These are phyloP conservation scores for Enterospora canceri DNA, from an alignment of 371 early-diverging fungal species.

Conservation along the genomic window DNA sequence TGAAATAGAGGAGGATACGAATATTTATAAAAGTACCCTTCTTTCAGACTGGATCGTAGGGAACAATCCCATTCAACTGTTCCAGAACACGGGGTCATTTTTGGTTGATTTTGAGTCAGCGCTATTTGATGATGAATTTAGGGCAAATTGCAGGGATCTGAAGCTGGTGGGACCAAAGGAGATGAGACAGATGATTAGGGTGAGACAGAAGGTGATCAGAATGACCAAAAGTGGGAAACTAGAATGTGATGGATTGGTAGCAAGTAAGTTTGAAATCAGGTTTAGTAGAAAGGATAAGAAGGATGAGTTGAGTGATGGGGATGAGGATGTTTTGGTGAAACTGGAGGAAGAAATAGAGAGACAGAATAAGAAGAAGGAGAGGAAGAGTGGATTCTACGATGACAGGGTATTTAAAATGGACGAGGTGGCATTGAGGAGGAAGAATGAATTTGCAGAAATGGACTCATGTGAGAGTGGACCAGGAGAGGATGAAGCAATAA, in stretches of 20 bases:
- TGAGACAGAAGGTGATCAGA: conserved; percentile 53
- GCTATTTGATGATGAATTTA: conserved; percentile 57
- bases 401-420: conserved; percentile 36
- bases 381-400: conserved; percentile 22
- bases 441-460: background rate
- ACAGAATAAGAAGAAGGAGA: conserved; percentile 8
- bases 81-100: conserved; percentile 49
- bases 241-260: conserved; percentile 16
- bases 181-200: conserved; percentile 50
- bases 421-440: background rate
- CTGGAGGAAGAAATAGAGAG: conserved; percentile 48
- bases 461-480: background rate
- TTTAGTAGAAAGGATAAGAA: conserved; percentile 24
- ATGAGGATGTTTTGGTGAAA: conserved; percentile 60
- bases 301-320: conserved; percentile 47
- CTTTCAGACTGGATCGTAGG: conserved; percentile 59
- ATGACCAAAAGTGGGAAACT: conserved; percentile 19
- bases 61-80: conserved; percentile 42
- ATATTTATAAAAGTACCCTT: conserved; percentile 54
- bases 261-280: conserved; percentile 15
- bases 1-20: conserved; percentile 22
- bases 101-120: conserved; percentile 63
- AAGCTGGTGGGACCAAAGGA: conserved; percentile 55
- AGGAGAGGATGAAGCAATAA: conserved; percentile 11
- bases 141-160: conserved; percentile 44